phyloP scores from a whole-genome alignment of 2,329 filamentous ascomycete genomes.

The Neospermospora avenae region DNA sequence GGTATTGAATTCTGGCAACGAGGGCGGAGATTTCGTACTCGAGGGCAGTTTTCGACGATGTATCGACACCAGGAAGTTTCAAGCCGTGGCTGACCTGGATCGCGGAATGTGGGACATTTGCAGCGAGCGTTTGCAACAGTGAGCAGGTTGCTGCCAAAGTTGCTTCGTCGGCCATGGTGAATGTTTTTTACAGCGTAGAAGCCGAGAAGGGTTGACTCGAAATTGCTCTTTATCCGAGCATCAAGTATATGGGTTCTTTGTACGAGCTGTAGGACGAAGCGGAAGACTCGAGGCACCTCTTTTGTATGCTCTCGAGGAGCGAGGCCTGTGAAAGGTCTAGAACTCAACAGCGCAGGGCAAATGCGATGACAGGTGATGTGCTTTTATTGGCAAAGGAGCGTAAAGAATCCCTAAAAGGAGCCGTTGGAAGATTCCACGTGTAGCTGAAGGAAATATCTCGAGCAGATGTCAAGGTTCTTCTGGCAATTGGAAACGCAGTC shows the following conservation, averaged over 20 bases:
- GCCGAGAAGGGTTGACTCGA: conserved; percentile 12
- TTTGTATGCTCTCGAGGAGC: neutral
- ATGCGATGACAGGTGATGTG: neutral
- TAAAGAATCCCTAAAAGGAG: neutral
- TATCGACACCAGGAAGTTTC: conserved; percentile 73
- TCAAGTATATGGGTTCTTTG: conserved; percentile 14
- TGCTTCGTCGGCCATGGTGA: conserved; percentile 45
- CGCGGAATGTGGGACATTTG: conserved; percentile 23
- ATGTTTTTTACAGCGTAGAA: conserved; percentile 27
- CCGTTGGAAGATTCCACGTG: neutral
- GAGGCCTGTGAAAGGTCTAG: neutral
- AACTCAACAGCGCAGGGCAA: neutral
- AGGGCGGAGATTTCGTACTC: conserved; percentile 82
- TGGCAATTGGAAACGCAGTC: neutral
- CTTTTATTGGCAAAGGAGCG: neutral
- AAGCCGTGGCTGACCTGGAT: conserved; percentile 39
- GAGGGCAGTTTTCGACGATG: conserved; percentile 70
- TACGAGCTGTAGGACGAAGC: neutral
- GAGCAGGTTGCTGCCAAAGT: conserved; percentile 52
- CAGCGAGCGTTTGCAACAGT: conserved; percentile 51
- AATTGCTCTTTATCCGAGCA: conserved; percentile 25
- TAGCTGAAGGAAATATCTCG: neutral
- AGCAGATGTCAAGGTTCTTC: neutral
- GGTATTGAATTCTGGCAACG: conserved; percentile 70
- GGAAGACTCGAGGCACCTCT: neutral